Conservation (phyloP, 306 rosid genomes). For the Inga leiocalycina region DNA sequence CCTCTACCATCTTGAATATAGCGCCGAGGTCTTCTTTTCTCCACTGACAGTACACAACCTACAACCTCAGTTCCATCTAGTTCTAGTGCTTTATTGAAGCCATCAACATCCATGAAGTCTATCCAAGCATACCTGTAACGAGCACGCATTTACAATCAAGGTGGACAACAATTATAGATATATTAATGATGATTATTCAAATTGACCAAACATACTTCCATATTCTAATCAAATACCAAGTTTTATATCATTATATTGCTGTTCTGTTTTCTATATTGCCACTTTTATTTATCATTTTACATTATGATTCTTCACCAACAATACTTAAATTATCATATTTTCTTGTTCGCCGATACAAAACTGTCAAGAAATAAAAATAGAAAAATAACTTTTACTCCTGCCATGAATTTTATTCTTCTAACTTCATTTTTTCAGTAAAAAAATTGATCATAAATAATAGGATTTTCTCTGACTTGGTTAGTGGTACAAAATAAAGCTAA, state of each 20-base stretch:
- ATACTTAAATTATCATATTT: too few relatives aligned
- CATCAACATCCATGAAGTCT: conserved; percentile 54
- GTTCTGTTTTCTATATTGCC: neutral
- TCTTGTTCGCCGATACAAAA: too few relatives aligned
- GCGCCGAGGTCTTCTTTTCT: conserved; percentile 58
- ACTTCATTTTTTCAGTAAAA: too few relatives aligned
- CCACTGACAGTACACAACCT: conserved; percentile 48
- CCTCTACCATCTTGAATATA: conserved; percentile 31
- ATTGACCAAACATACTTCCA: conserved; percentile 66
- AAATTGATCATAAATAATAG: too few relatives aligned
- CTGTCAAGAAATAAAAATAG: too few relatives aligned
- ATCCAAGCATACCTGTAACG: conserved; percentile 68
- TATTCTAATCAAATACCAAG: neutral
- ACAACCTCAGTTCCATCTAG: conserved; percentile 51
- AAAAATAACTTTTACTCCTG: too few relatives aligned
- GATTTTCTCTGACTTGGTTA: too few relatives aligned
- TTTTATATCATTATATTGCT: neutral
- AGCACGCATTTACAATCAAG: conserved; percentile 3
- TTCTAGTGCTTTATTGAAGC: conserved; percentile 56
- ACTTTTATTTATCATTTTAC: neutral
- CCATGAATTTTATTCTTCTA: too few relatives aligned
- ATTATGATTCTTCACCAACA: neutral
- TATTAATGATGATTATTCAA: too few relatives aligned
- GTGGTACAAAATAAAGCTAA: too few relatives aligned
- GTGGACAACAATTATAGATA: neutral